These are phyloP conservation scores for Crithidia thermophila DNA, from an alignment of 208 protist species.

Conservation along the genomic window DNA sequence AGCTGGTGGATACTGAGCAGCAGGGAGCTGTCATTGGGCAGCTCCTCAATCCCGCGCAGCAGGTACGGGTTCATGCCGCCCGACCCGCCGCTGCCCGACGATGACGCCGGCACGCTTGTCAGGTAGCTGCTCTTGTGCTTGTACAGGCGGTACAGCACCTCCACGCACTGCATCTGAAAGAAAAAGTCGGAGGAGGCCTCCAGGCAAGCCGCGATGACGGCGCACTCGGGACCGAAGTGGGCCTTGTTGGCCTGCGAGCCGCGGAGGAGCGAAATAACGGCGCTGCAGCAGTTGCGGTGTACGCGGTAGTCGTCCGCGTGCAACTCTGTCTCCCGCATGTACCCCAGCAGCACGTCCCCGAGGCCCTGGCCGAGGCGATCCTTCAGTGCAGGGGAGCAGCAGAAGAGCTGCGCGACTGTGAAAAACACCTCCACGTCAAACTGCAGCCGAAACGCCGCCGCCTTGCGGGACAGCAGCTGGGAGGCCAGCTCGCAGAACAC, in stretches of 20 bases:
- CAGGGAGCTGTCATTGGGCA: slow-evolving; percentile 79
- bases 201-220: slow-evolving; percentile 48
- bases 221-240: slow-evolving; percentile 55
- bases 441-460: slow-evolving; percentile 38
- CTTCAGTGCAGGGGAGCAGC: slow-evolving; percentile 49
- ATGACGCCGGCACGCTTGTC: slow-evolving; percentile 15
- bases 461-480: slow-evolving; percentile 43
- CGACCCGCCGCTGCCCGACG: not conserved
- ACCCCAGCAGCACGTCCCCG: slow-evolving; percentile 51
- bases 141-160: slow-evolving; percentile 83
- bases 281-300: slow-evolving; percentile 67
- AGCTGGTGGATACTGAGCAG: slow-evolving; percentile 66
- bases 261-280: slow-evolving; percentile 78
- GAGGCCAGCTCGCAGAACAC: slow-evolving; percentile 44
- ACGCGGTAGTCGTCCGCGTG: slow-evolving; percentile 78
- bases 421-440: slow-evolving; percentile 75
- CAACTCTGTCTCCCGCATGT: slow-evolving; percentile 47
- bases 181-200: slow-evolving; percentile 75
- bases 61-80: slow-evolving; percentile 51
- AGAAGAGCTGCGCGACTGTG: slow-evolving; percentile 63
- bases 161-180: slow-evolving; percentile 89
- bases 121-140: slow-evolving; percentile 58
- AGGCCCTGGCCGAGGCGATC: slow-evolving; percentile 46
- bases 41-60: slow-evolving; percentile 55
- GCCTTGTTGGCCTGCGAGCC: slow-evolving; percentile 82